Conservation (phyloP, 2,329 filamentous ascomycete species). For the Penicillium janthinellum region DNA sequence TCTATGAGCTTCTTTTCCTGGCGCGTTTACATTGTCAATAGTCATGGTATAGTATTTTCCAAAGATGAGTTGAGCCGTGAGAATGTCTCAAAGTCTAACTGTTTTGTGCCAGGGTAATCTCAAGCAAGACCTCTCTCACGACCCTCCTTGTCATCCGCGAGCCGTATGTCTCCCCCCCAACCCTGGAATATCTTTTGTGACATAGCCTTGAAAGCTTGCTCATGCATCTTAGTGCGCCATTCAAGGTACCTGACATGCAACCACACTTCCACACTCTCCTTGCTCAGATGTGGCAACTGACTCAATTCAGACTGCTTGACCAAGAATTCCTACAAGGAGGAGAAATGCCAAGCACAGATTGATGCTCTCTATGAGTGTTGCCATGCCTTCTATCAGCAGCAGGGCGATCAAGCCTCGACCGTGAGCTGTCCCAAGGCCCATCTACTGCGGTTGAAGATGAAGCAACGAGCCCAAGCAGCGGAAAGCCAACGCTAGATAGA, state of each 20-base stretch:
- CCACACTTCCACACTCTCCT: not conserved
- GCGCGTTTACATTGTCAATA: not conserved
- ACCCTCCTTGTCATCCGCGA: constrained; percentile 81
- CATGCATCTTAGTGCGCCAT: constrained; percentile 71
- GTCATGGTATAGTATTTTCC: constrained; percentile 14
- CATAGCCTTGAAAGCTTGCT: constrained; percentile 14
- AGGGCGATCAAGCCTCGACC: constrained; percentile 74
- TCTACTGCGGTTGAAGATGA: constrained; percentile 80
- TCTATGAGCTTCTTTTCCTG: constrained; percentile 16
- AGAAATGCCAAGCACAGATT: constrained; percentile 75
- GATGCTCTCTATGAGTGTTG: constrained; percentile 93
- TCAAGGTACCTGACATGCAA: constrained; percentile 63
- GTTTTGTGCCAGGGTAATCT: constrained; percentile 41
- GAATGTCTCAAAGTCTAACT: constrained; percentile 9
- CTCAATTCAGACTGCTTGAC: constrained; percentile 70
- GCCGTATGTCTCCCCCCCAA: constrained; percentile 59
- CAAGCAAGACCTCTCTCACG: constrained; percentile 70
- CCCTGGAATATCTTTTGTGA: not conserved
- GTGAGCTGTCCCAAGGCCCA: constrained; percentile 83
- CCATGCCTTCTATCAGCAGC: constrained; percentile 77
- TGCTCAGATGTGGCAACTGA: constrained; percentile 8
- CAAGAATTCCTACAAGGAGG: constrained; percentile 82
- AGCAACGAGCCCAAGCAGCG: constrained; percentile 62
- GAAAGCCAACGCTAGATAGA: constrained; percentile 26
- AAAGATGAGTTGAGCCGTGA: not conserved